phyloP scores from a whole-genome alignment of 768 basidiomycete genomes.

The Phylloporus arenicola region DNA sequence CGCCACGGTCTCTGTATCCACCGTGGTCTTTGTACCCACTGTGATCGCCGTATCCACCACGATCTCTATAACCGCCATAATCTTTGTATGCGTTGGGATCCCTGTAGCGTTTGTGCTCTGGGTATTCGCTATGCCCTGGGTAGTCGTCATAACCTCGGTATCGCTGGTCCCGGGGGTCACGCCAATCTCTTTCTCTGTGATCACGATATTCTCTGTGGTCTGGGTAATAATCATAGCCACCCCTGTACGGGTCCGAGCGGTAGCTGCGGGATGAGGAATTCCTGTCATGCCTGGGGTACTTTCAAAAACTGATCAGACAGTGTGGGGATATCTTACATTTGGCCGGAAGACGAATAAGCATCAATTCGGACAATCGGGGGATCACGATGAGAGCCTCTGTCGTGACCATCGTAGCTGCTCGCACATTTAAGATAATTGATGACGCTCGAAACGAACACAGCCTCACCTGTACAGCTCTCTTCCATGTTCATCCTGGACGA shows the following conservation, averaged over 20 bases:
- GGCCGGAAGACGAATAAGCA: constrained; percentile 14
- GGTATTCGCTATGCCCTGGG: constrained; percentile 13
- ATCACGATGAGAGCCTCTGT: constrained; percentile 21
- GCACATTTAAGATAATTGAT: constrained; percentile 1
- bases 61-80: constrained; percentile 4
- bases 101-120: constrained; percentile 10
- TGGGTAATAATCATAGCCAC: constrained; percentile 17
- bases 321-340: constrained; percentile 15
- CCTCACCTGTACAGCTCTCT: constrained; percentile 52
- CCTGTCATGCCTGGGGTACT: constrained; percentile 18
- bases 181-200: constrained; percentile 16
- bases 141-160: constrained; percentile 16
- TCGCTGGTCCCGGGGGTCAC: constrained; percentile 18
- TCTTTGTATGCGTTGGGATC: constrained; percentile 7
- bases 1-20: neutral
- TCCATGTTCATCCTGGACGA: constrained; percentile 58
- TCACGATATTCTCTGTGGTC: constrained; percentile 21
- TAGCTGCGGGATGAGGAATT: constrained; percentile 20
- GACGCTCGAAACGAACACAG: neutral
- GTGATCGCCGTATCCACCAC: constrained; percentile 11
- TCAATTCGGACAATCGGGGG: constrained; percentile 26
- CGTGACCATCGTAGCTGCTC: constrained; percentile 24
- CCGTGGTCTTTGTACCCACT: neutral
- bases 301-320: constrained; percentile 3
- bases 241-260: constrained; percentile 22